These are phyloP conservation scores for Ophiostoma sp. DNA, from an alignment of 2,329 filamentous ascomycete genomes.

Conservation along the genomic window DNA sequence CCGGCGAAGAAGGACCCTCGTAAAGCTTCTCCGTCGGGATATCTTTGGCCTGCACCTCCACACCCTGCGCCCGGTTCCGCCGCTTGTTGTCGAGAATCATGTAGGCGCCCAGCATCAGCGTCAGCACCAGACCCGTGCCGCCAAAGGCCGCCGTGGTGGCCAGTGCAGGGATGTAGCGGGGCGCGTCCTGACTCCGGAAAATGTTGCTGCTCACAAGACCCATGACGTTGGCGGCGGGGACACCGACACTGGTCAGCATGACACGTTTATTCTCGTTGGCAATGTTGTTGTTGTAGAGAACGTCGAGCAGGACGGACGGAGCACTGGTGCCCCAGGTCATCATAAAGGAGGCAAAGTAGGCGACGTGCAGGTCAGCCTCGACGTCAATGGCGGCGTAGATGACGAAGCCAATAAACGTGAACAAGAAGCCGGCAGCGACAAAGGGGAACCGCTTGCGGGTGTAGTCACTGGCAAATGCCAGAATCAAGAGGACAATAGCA, in stretches of 20 bases:
- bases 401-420: conserved; percentile 76
- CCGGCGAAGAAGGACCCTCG: conserved; percentile 53
- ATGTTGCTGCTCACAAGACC: conserved; percentile 69
- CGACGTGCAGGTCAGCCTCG: conserved; percentile 59
- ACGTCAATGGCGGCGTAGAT: conserved; percentile 70
- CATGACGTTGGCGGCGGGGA: conserved; percentile 76
- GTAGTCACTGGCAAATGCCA: conserved; percentile 70
- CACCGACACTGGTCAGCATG: conserved; percentile 68
- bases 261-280: conserved; percentile 73
- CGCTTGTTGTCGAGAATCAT: conserved; percentile 67
- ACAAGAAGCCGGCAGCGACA: conserved; percentile 69
- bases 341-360: conserved; percentile 77
- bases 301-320: conserved; percentile 66
- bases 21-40: conserved; percentile 57
- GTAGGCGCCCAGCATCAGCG: conserved; percentile 57
- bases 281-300: conserved; percentile 77
- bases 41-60: conserved; percentile 55
- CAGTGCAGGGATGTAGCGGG: conserved; percentile 66
- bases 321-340: conserved; percentile 79
- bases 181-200: conserved; percentile 62
- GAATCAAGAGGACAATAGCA: conserved; percentile 68
- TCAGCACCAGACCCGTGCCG: conserved; percentile 56
- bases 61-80: conserved; percentile 57
- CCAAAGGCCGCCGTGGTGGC: conserved; percentile 66
- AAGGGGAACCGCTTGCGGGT: conserved; percentile 70